Percentiles rank a stretch among this genome's conserved stretches.
These are phyloP conservation scores for Phaseolus coccineus DNA, from an alignment of 331 rosid genomes.

Conservation along the genomic window DNA sequence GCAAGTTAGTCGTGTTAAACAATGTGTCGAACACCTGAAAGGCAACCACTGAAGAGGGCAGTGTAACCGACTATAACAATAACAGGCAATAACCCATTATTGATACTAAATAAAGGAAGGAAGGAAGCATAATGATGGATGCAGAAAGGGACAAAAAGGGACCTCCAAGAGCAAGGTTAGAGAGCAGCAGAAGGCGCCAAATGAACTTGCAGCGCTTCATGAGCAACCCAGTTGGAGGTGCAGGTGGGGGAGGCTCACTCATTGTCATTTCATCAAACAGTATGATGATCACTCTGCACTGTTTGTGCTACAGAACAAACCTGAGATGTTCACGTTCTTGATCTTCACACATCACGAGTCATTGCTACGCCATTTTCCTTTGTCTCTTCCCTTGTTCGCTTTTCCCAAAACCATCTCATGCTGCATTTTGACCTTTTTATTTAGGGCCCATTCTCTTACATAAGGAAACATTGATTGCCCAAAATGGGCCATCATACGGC, in stretches of 20 bases:
- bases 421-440: not conserved
- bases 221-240: conserved; percentile 45
- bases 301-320: conserved; percentile 20
- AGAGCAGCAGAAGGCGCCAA: conserved; percentile 81
- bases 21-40: conserved; percentile 49
- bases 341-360: not conserved
- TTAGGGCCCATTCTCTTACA: not conserved
- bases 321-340: conserved; percentile 23
- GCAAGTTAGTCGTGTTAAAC: conserved; percentile 28
- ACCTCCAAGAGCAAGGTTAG: conserved; percentile 88
- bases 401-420: too few relatives aligned
- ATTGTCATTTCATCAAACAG: conserved; percentile 34
- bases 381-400: not conserved
- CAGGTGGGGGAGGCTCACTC: conserved; percentile 53
- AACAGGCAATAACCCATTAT: not conserved
- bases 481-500: conserved; percentile 29
- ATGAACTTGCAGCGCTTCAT: conserved; percentile 66
- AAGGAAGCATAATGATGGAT: not conserved
- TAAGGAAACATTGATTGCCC: not conserved
- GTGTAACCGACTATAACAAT: not conserved
- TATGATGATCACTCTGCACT: not conserved
- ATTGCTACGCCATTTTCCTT: not conserved
- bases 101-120: not conserved
- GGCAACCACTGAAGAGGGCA: conserved; percentile 8
- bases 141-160: conserved; percentile 9